phyloP scores from a whole-genome alignment of 129 eudicot genomes.

The Pseudognaphalium luteoalbum region DNA sequence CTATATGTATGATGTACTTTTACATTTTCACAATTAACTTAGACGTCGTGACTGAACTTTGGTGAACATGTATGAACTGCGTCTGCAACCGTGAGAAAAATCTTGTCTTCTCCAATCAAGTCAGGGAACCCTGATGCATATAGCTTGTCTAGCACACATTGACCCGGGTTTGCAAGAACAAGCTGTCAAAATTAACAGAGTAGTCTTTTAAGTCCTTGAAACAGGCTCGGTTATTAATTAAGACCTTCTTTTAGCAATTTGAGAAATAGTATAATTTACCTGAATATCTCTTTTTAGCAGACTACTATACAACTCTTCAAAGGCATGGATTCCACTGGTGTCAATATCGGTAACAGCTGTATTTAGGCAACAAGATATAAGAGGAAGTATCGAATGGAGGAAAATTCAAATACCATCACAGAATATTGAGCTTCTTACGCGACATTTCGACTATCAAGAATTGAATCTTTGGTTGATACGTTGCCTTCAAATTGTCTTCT shows the following conservation, averaged over 20 bases:
- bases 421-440: slow-evolving; percentile 45
- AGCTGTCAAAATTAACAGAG: slow-evolving; percentile 46
- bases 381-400: background rate
- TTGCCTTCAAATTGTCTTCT: slow-evolving; percentile 46
- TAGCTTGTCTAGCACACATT: slow-evolving; percentile 68
- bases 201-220: background rate
- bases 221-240: background rate
- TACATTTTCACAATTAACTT: slow-evolving; percentile 13
- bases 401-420: background rate
- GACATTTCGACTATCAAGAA: slow-evolving; percentile 72
- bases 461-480: slow-evolving; percentile 49
- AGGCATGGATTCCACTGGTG: slow-evolving; percentile 77
- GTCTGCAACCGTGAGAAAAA: slow-evolving; percentile 81
- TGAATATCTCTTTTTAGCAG: slow-evolving; percentile 60
- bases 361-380: slow-evolving; percentile 1
- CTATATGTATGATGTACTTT: background rate
- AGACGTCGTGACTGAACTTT: slow-evolving; percentile 49
- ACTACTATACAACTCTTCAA: slow-evolving; percentile 59
- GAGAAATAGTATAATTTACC: slow-evolving; percentile 30
- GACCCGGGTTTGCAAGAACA: slow-evolving; percentile 78
- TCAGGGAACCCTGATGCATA: slow-evolving; percentile 52
- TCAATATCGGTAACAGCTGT: slow-evolving; percentile 78
- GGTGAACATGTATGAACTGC: slow-evolving; percentile 68
- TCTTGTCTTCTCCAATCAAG: slow-evolving; percentile 69
- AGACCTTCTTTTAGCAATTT: background rate